A percentile compares a stretch with the other conserved stretches of the same genome.
These are phyloP conservation scores for Botrytis cinerea DNA, from an alignment of 2,329 filamentous ascomycete species.

Conservation along the genomic window DNA sequence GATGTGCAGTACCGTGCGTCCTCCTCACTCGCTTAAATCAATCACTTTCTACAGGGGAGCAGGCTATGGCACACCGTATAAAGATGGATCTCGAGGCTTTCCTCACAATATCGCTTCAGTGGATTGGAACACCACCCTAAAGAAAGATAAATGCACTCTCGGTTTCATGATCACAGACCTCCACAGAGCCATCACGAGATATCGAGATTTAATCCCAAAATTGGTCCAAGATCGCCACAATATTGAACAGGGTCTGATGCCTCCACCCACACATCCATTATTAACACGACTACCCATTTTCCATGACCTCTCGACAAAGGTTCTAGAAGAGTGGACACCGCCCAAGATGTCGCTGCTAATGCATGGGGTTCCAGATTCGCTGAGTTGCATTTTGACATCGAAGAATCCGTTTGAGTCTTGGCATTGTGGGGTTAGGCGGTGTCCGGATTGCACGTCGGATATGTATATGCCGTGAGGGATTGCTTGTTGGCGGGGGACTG, in stretches of 20 bases:
- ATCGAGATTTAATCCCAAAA: not conserved
- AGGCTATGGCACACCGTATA: not conserved
- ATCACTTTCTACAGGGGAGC: not conserved
- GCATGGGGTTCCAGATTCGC: not conserved
- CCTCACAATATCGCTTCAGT: not conserved
- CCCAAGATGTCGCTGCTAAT: not conserved
- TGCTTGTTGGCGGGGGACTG: too few species aligned
- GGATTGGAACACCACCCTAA: not conserved
- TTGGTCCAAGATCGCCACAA: not conserved
- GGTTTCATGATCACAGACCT: not conserved
- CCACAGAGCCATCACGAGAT: not conserved
- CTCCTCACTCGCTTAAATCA: not conserved
- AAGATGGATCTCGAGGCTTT: not conserved
- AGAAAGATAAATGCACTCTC: not conserved
- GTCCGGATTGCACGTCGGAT: not conserved
- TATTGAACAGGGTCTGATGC: not conserved
- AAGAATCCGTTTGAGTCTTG: not conserved
- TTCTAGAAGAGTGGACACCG: not conserved
- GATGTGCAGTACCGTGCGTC: not conserved
- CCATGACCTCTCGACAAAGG: not conserved
- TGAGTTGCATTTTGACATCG: not conserved
- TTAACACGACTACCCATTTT: not conserved
- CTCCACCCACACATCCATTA: not conserved
- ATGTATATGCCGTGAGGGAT: too few species aligned
- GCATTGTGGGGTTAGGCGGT: not conserved